Evolutionary conservation across 1,284 basidiomycete species (phyloP).

Genomic region (Grifola frondosa): DNA sequence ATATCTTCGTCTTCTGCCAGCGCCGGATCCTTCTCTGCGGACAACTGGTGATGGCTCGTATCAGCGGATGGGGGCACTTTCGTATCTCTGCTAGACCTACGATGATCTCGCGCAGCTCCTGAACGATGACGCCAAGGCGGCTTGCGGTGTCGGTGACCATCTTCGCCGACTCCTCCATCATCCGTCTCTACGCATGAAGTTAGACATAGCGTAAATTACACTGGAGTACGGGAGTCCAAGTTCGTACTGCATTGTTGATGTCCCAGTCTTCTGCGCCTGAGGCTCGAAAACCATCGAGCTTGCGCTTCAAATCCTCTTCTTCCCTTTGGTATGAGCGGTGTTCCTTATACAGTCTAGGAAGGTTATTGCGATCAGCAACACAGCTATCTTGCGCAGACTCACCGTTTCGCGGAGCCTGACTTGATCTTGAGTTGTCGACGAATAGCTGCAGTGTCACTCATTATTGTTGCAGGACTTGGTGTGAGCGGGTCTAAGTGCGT

Average conservation of each 20-base stretch:
- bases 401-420: slow-evolving; percentile 73
- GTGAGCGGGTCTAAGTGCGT: neutral
- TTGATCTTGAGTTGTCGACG: slow-evolving; percentile 81
- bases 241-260: slow-evolving; percentile 75
- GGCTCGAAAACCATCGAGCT: slow-evolving; percentile 62
- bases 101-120: slow-evolving; percentile 66
- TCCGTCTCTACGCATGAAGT: slow-evolving; percentile 50
- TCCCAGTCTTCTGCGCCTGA: slow-evolving; percentile 77
- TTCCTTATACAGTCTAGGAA: slow-evolving; percentile 70
- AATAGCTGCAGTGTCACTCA: slow-evolving; percentile 50
- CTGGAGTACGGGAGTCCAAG: slow-evolving; percentile 2
- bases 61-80: neutral
- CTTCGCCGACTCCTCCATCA: slow-evolving; percentile 78
- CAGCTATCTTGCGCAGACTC: slow-evolving; percentile 17
- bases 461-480: slow-evolving; percentile 24
- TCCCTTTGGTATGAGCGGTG: slow-evolving; percentile 69
- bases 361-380: neutral
- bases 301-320: slow-evolving; percentile 55
- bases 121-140: slow-evolving; percentile 60
- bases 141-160: slow-evolving; percentile 72
- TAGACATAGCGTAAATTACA: slow-evolving; percentile 1
- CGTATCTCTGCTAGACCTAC: slow-evolving; percentile 47
- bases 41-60: slow-evolving; percentile 36
- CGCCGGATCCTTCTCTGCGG: slow-evolving; percentile 47
- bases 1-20: slow-evolving; percentile 54